phyloP scores from a whole-genome alignment of 1,284 basidiomycete genomes.

The Ustilago bromivora region DNA sequence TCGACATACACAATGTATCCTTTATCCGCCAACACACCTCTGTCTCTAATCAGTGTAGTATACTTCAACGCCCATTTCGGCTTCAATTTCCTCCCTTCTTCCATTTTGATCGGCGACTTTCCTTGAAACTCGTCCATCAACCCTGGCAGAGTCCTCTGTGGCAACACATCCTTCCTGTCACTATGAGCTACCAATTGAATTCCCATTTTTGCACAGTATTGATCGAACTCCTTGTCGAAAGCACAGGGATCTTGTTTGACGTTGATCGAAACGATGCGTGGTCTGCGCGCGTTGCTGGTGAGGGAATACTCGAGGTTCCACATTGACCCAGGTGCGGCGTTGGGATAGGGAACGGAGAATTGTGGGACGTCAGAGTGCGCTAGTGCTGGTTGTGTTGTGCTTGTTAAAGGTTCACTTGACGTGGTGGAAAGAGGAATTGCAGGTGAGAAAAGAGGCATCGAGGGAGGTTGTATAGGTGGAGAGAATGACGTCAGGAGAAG shows the following conservation, averaged over 20 bases:
- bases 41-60: constrained; percentile 58
- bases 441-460: constrained; percentile 31
- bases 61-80: constrained; percentile 62
- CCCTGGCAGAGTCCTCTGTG: constrained; percentile 45
- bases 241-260: constrained; percentile 54
- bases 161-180: constrained; percentile 56
- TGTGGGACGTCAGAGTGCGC: constrained; percentile 25
- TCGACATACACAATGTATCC: constrained; percentile 43
- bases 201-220: constrained; percentile 53
- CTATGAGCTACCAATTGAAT: constrained; percentile 53
- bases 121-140: constrained; percentile 56
- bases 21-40: constrained; percentile 61
- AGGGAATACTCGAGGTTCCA: constrained; percentile 48
- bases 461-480: constrained; percentile 31
- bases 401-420: constrained; percentile 22
- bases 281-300: constrained; percentile 34
- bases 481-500: constrained; percentile 19
- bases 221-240: constrained; percentile 47
- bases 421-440: constrained; percentile 42
- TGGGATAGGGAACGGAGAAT: background rate
- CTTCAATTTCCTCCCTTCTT: constrained; percentile 9
- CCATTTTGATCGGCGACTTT: constrained; percentile 39
- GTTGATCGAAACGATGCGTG: constrained; percentile 55
- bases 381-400: constrained; percentile 10
- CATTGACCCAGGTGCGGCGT: constrained; percentile 9